A percentile compares a stretch with the other conserved stretches of the same genome.
phyloP scores from a whole-genome alignment of 148 eudicot genomes.

The Rheum nobile region DNA sequence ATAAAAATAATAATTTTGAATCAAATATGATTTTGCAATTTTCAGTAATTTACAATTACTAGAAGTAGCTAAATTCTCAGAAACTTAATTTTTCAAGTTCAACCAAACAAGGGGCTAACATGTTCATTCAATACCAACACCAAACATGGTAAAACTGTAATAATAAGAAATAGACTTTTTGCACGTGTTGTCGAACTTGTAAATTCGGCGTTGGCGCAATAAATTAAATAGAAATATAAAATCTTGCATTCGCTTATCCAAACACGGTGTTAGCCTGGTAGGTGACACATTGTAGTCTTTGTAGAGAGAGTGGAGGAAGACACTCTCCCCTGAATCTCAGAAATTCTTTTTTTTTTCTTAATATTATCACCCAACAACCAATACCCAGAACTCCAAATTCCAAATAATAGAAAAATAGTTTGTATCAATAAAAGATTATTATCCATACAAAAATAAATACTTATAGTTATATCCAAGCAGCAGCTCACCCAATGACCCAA shows the following conservation, averaged over 20 bases:
- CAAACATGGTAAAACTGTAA: no score
- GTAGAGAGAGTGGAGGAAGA: constrained; percentile 9
- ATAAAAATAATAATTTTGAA: no score
- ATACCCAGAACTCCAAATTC: not conserved
- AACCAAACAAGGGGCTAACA: no score
- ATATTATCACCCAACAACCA: not conserved
- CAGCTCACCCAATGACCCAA: constrained; percentile 1
- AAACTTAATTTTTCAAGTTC: no score
- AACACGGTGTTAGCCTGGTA: constrained; percentile 4
- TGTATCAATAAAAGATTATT: not conserved
- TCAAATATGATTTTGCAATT: no score
- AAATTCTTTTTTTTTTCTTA: not conserved
- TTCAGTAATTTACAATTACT: no score
- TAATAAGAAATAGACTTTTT: not conserved
- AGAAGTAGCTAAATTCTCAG: no score
- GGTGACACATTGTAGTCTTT: constrained; percentile 5
- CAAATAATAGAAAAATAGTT: not conserved
- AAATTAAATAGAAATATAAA: not conserved
- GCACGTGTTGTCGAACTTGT: not conserved
- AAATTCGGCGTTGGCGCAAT: not conserved
- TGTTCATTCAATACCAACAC: no score
- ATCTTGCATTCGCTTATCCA: not conserved
- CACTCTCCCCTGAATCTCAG: not conserved
- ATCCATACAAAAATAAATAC: not conserved
- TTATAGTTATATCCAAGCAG: not conserved